These are phyloP conservation scores for Theileria orientalis DNA, from an alignment of 169 alveolate species.

Conservation along the genomic window DNA sequence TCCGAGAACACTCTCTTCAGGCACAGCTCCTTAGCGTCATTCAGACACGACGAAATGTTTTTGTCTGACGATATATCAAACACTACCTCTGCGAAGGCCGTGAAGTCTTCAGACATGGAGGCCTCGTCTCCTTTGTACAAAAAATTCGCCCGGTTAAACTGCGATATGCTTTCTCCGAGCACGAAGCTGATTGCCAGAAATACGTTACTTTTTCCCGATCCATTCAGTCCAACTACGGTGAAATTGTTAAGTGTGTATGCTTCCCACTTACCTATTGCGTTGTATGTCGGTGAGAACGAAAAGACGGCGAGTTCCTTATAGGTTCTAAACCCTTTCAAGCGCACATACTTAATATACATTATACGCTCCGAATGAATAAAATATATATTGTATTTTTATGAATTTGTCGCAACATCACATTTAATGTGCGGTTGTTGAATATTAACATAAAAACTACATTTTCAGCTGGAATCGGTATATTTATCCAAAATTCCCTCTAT, in stretches of 20 bases:
- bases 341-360: conserved; percentile 81
- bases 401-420: conserved; percentile 4
- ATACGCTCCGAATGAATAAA: too few species aligned
- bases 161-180: conserved; percentile 29
- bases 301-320: conserved; percentile 75
- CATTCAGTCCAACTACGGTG: conserved; percentile 56
- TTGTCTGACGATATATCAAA: conserved; percentile 30
- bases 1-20: conserved; percentile 45
- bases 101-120: conserved; percentile 29
- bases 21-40: conserved; percentile 31
- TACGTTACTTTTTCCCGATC: conserved; percentile 63
- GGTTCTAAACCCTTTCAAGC: conserved; percentile 81
- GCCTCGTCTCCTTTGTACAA: conserved; percentile 53
- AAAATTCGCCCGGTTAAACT: conserved; percentile 15
- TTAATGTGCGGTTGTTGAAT: background rate
- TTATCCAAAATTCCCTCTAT: background rate
- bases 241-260: background rate
- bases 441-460: background rate
- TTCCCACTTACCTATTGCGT: conserved; percentile 48
- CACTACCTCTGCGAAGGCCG: conserved; percentile 49
- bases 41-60: background rate
- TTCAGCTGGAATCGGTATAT: background rate
- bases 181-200: conserved; percentile 54
- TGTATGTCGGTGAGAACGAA: conserved; percentile 46
- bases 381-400: background rate